Percentiles rank a stretch among this genome's conserved stretches.
phyloP scores from a whole-genome alignment of 257 asterid species.

The Scutellaria baicalensis region DNA sequence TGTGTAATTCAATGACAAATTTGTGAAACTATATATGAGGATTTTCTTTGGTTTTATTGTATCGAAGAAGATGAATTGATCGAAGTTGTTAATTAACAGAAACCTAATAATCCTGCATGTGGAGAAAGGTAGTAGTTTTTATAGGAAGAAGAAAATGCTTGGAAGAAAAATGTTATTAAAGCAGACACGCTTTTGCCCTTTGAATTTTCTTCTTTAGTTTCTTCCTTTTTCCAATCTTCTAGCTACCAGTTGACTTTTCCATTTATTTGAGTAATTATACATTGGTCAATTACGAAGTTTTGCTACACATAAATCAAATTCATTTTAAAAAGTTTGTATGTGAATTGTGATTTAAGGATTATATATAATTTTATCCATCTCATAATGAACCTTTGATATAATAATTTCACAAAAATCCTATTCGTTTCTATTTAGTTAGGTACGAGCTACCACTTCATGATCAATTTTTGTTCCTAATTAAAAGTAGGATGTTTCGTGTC shows the following conservation, averaged over 20 bases:
- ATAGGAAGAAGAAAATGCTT: conserved; percentile 3
- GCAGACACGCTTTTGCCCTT: conserved; percentile 20
- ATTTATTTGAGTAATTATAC: neutral
- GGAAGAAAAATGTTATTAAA: neutral
- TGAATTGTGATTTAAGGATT: too few relatives aligned
- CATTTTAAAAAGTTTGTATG: too few relatives aligned
- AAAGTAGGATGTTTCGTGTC: neutral
- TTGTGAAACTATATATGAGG: neutral
- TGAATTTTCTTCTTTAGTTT: neutral
- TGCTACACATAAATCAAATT: too few relatives aligned
- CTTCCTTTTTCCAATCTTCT: neutral
- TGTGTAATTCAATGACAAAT: too few relatives aligned
- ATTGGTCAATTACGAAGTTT: neutral
- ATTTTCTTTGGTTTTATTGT: neutral
- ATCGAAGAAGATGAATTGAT: neutral
- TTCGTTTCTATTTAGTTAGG: neutral
- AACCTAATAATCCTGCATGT: neutral
- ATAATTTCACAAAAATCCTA: too few relatives aligned
- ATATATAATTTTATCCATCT: too few relatives aligned
- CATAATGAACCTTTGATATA: too few relatives aligned
- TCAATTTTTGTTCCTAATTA: neutral
- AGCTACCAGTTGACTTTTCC: conserved; percentile 19
- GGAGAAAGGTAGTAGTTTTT: conserved; percentile 1
- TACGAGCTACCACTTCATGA: neutral
- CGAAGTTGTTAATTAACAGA: neutral